These are phyloP conservation scores for Moelleriella libera DNA, from an alignment of 2,329 filamentous ascomycete genomes.

Conservation along the genomic window DNA sequence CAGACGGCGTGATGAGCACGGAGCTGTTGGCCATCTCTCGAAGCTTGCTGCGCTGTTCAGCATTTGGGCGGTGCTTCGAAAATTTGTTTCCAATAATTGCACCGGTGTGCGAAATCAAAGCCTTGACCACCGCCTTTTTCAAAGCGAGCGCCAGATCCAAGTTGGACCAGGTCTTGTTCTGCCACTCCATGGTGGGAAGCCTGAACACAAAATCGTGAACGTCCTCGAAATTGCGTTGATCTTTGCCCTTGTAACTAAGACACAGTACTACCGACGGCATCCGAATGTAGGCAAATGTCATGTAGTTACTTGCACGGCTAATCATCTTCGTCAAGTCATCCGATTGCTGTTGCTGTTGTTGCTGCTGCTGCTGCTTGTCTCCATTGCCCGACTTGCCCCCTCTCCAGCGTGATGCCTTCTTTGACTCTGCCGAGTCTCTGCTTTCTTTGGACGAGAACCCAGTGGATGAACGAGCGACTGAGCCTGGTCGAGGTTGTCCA, in stretches of 20 bases:
- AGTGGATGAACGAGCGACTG: slow-evolving; percentile 30
- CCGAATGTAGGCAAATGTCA: slow-evolving; percentile 92
- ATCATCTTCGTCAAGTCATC: slow-evolving; percentile 98
- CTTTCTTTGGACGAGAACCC: slow-evolving; percentile 26
- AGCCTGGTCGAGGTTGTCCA: slow-evolving; percentile 24
- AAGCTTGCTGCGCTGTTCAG: slow-evolving; percentile 63
- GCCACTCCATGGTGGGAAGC: slow-evolving; percentile 84
- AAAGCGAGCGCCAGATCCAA: slow-evolving; percentile 82
- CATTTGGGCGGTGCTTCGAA: slow-evolving; percentile 70
- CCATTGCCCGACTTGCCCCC: slow-evolving; percentile 31
- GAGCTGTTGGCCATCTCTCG: slow-evolving; percentile 74
- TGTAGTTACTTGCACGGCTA: slow-evolving; percentile 84
- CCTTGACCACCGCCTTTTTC: slow-evolving; percentile 89
- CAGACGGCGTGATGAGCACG: slow-evolving; percentile 37
- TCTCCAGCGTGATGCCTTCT: slow-evolving; percentile 39
- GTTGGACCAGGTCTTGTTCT: slow-evolving; percentile 99
- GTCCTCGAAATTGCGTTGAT: slow-evolving; percentile 89
- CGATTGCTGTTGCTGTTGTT: slow-evolving; percentile 39
- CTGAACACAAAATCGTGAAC: slow-evolving; percentile 96
- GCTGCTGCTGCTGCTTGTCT: slow-evolving; percentile 25
- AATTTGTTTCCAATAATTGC: slow-evolving; percentile 98
- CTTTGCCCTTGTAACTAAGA: slow-evolving; percentile 90
- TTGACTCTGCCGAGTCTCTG: slow-evolving; percentile 20
- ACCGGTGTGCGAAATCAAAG: slow-evolving; percentile 86
- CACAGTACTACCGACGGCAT: slow-evolving; percentile 92